Evolutionary conservation across 2,329 filamentous ascomycete genomes (phyloP), one percentile per base, ranked within the genome.

Genomic region (Diaporthe australafricana): DNA sequence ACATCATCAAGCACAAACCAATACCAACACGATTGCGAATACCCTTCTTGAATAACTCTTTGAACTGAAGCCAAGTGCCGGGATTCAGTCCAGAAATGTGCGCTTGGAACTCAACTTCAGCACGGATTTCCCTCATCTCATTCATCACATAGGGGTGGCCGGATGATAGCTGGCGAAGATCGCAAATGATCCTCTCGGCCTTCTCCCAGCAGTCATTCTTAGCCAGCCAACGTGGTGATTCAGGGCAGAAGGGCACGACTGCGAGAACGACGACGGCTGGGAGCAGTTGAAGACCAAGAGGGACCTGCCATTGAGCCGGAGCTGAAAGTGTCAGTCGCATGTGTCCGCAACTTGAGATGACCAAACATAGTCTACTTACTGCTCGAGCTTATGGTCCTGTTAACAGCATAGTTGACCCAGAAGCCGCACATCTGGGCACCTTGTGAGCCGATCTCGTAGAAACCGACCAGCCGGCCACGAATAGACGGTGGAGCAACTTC

Each of bases 221-320:
- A 74, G 90, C 88, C 11, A 91, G 83, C 89, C 89, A 91, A 57
- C 89, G 84, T 2, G 89, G 89, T 1, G 87, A 89, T 73, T 90
- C 88, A 1, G 82, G 83, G 27, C 89, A 83, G 78, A 84, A 85
- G 32, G 87, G 74, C 5, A 83, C 81, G 14, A 85, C 85, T 14
- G 85, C 75, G 56, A 88, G 82, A 27, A 90, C 82, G 2, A 89
- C 76, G 16, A 87, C 86, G 2, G 84, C 83, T n/a, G 88, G 85
- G 38, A 89, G 86, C 14, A 90, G 81, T 74, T 90, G 88, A 16
- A 90, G 78, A 25, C 83, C 86, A 17, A 89, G 84, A 1, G 87
- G 87, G 16, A 89, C 81, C 42, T 86, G 81, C 86, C 87, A 89
- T 76, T 87, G 84, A 5, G 79, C 76, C 67, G 81, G 79, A 11